Percentiles rank a stretch among this genome's conserved stretches.
Conservation (phyloP, 2,329 filamentous ascomycete genomes). For the Aspergillus ruber region DNA sequence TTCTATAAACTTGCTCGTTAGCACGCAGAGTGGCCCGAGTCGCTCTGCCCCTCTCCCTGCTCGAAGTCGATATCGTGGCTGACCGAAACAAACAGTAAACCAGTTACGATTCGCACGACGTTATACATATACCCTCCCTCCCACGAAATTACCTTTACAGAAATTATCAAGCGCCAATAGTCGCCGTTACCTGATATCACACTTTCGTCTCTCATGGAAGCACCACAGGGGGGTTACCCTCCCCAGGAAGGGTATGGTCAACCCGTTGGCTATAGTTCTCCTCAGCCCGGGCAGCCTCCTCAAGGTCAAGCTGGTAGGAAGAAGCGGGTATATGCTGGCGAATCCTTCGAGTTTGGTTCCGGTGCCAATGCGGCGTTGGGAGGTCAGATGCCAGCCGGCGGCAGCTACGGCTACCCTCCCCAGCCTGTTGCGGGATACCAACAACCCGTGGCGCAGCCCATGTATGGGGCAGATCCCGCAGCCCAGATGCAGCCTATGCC, state of each 20-base stretch:
- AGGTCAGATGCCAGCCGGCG: slow-evolving; percentile 44
- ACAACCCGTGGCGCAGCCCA: slow-evolving; percentile 39
- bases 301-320: slow-evolving; percentile 49
- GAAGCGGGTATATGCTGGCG: slow-evolving; percentile 89
- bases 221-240: slow-evolving; percentile 48
- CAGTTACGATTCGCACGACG: slow-evolving; percentile 12
- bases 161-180: background rate
- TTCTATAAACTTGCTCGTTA: slow-evolving; percentile 7
- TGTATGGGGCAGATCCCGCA: slow-evolving; percentile 39
- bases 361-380: slow-evolving; percentile 70
- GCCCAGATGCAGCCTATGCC: slow-evolving; percentile 54
- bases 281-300: slow-evolving; percentile 24
- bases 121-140: slow-evolving; percentile 3
- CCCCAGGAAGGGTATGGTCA: slow-evolving; percentile 46
- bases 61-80: slow-evolving; percentile 6
- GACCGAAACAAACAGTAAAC: slow-evolving; percentile 19
- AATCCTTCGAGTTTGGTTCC: slow-evolving; percentile 85
- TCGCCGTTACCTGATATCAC: background rate
- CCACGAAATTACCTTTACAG: background rate
- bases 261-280: slow-evolving; percentile 34
- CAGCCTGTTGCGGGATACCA: slow-evolving; percentile 22
- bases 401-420: slow-evolving; percentile 59
- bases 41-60: slow-evolving; percentile 3
- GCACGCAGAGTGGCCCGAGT: slow-evolving; percentile 12
- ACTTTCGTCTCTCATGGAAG: slow-evolving; percentile 36